Evolutionary conservation across 2,329 filamentous ascomycete species (phyloP).

Genomic region (Arachnomyces sp.): DNA sequence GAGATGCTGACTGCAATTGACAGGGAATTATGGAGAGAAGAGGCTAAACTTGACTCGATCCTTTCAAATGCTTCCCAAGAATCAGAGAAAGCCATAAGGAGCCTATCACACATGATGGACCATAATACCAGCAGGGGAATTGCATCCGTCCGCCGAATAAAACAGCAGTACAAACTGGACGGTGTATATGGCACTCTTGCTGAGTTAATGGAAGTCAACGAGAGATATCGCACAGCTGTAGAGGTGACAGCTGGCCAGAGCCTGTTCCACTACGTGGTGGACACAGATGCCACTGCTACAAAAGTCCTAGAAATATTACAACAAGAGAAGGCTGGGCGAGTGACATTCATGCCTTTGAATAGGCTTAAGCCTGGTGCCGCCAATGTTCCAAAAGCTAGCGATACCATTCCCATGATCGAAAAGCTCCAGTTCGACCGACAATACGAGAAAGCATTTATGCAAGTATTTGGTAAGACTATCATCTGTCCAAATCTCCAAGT

Average conservation of each 20-base stretch:
- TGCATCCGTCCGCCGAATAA: conserved; percentile 76
- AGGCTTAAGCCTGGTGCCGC: conserved; percentile 63
- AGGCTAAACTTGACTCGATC: conserved; percentile 75
- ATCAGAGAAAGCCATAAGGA: conserved; percentile 67
- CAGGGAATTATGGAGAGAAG: conserved; percentile 70
- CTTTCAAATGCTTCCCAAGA: conserved; percentile 69
- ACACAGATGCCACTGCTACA: conserved; percentile 81
- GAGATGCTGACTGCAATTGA: conserved; percentile 8
- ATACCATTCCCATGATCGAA: conserved; percentile 78
- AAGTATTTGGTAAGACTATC: conserved; percentile 92
- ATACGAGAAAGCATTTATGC: conserved; percentile 81
- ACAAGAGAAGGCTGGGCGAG: conserved; percentile 69
- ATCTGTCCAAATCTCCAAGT: conserved; percentile 85
- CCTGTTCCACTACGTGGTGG: conserved; percentile 92
- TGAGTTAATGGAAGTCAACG: conserved; percentile 80
- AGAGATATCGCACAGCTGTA: conserved; percentile 78
- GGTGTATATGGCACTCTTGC: conserved; percentile 90
- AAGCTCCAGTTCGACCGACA: conserved; percentile 71
- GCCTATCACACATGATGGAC: conserved; percentile 80
- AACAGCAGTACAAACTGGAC: conserved; percentile 67
- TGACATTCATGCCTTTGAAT: conserved; percentile 92
- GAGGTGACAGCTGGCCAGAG: conserved; percentile 90
- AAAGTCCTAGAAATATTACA: conserved; percentile 72
- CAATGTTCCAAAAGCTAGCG: conserved; percentile 76
- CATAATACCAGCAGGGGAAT: conserved; percentile 78